A percentile compares a stretch with the other conserved stretches of the same genome.
Evolutionary conservation across 306 rosid genomes (phyloP).

Genomic region (Quercus berberidifolia): DNA sequence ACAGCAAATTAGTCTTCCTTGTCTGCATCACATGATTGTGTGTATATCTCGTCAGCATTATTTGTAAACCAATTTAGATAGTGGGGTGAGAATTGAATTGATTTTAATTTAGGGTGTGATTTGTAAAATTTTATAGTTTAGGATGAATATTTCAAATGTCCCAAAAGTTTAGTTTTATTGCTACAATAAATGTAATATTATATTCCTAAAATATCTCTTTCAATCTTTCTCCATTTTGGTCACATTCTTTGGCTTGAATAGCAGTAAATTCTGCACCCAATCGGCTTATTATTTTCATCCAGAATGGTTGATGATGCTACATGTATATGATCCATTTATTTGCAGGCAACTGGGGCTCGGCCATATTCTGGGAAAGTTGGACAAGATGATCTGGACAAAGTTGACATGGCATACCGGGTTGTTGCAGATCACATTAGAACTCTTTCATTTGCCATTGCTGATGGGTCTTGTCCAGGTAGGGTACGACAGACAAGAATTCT

Average conservation of each 20-base stretch:
- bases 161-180: too few relatives aligned
- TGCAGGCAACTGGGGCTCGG: constrained; percentile 84
- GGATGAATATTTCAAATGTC: too few relatives aligned
- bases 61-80: too few relatives aligned
- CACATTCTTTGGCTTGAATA: background rate
- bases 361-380: constrained; percentile 92
- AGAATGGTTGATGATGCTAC: background rate
- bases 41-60: too few relatives aligned
- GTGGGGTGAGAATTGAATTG: too few relatives aligned
- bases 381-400: constrained; percentile 69
- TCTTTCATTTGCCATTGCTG: constrained; percentile 96
- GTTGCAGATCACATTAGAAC: constrained; percentile 54
- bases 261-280: background rate
- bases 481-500: constrained; percentile 7
- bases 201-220: background rate
- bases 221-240: background rate
- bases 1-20: too few relatives aligned
- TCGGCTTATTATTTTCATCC: background rate
- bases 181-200: too few relatives aligned
- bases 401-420: constrained; percentile 98
- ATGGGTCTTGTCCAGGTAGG: constrained; percentile 96
- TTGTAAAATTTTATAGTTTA: too few relatives aligned
- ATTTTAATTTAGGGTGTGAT: too few relatives aligned
- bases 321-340: background rate
- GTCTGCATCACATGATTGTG: too few relatives aligned